phyloP scores from a whole-genome alignment of 345 rosid species.

The Arabidopsis suecica region DNA sequence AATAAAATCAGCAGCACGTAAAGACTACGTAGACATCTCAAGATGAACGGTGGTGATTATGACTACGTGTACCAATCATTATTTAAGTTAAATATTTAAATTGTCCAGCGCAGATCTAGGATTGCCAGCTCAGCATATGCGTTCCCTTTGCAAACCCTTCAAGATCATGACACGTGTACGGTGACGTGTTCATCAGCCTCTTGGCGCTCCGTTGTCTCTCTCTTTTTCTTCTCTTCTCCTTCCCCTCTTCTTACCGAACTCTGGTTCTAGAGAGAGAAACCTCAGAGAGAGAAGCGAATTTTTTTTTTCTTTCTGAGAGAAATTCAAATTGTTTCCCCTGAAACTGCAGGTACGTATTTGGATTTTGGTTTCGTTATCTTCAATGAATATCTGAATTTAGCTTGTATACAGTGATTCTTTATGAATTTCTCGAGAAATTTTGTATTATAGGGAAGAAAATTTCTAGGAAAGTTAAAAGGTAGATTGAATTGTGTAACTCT shows the following conservation, averaged over 20 bases:
- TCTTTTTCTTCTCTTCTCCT: neutral
- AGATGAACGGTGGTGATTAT: slow-evolving; percentile 29
- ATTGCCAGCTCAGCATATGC: slow-evolving; percentile 41
- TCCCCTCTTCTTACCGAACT: slow-evolving; percentile 22
- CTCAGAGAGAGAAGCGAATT: slow-evolving; percentile 14
- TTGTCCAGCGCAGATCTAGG: slow-evolving; percentile 42
- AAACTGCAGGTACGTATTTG: slow-evolving; percentile 21
- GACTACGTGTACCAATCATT: slow-evolving; percentile 18
- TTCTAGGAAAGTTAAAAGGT: neutral
- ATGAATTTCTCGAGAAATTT: neutral
- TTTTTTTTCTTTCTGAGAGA: too few relatives aligned
- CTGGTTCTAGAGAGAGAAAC: slow-evolving; percentile 36
- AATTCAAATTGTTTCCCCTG: neutral
- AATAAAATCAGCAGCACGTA: slow-evolving; percentile 40
- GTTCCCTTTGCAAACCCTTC: slow-evolving; percentile 2
- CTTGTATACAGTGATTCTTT: neutral
- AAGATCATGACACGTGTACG: slow-evolving; percentile 37
- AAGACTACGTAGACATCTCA: slow-evolving; percentile 13
- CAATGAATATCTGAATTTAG: neutral
- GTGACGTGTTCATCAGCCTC: slow-evolving; percentile 44
- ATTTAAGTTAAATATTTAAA: neutral
- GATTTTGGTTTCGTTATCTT: neutral
- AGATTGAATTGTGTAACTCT: neutral
- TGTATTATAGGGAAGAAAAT: neutral
- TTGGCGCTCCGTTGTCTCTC: slow-evolving; percentile 36